These are phyloP conservation scores for Pleodorina starrii DNA, from an alignment of 139 green algal species.

Conservation along the genomic window DNA sequence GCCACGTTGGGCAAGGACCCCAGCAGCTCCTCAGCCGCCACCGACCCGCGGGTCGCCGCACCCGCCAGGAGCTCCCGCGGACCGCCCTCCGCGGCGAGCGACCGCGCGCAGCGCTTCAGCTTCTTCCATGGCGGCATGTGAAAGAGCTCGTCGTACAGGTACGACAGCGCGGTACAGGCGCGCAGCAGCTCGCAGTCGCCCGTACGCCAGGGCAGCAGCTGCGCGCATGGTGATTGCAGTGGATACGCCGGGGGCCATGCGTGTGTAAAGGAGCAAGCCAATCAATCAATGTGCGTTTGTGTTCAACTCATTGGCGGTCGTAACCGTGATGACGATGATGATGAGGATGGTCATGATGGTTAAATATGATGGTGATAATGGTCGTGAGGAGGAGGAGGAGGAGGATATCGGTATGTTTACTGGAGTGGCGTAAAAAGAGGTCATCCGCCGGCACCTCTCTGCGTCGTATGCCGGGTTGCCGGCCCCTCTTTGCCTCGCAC, in stretches of 20 bases:
- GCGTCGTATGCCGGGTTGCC: not conserved
- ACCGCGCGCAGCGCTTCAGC: not conserved
- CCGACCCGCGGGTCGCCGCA: not conserved
- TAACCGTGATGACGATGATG: not conserved
- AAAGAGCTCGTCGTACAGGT: not conserved
- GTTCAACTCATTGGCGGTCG: not conserved
- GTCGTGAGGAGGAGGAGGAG: not conserved
- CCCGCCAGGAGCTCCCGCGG: not conserved
- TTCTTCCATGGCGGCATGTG: not conserved
- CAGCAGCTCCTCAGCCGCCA: not conserved
- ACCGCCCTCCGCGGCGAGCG: not conserved
- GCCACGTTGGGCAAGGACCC: slow-evolving; percentile 1
- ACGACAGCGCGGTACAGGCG: not conserved
- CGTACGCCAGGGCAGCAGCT: slow-evolving; percentile 4
- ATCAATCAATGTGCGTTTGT: not conserved
- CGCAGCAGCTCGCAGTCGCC: not conserved
- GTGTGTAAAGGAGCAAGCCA: not conserved
- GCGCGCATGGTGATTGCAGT: not conserved
- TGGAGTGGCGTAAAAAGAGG: no score
- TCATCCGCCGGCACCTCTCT: not conserved
- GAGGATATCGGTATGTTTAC: not conserved
- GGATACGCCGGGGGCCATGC: not conserved
- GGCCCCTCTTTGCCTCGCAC: not conserved
- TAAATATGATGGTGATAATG: no score
- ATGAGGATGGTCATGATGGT: no score